These are phyloP conservation scores for Cronartium quercuum DNA, from an alignment of 1,284 basidiomycete genomes.

Conservation along the genomic window DNA sequence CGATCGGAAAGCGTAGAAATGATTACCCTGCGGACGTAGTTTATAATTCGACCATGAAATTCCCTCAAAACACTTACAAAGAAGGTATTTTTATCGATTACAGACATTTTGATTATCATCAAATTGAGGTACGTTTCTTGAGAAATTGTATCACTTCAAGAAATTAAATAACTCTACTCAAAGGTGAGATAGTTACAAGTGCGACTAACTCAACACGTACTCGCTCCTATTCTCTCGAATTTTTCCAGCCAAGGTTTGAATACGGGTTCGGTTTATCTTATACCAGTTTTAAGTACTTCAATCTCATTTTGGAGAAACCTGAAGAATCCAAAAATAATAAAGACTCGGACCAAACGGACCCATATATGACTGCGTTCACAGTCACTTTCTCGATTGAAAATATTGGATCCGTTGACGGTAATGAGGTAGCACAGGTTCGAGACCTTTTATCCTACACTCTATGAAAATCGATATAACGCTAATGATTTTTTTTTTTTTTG, in stretches of 20 bases:
- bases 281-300: slow-evolving; percentile 27
- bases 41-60: slow-evolving; percentile 12
- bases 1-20: slow-evolving; percentile 29
- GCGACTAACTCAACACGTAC: not conserved
- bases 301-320: not conserved
- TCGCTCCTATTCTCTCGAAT: not conserved
- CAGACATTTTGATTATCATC: slow-evolving; percentile 40
- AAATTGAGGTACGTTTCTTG: slow-evolving; percentile 34
- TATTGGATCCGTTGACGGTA: slow-evolving; percentile 6
- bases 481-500: not conserved
- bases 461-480: too few species aligned
- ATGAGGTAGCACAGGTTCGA: slow-evolving; percentile 33
- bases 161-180: not conserved
- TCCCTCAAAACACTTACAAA: slow-evolving; percentile 35
- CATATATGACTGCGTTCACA: not conserved
- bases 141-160: too few species aligned
- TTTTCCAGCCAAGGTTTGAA: slow-evolving; percentile 21
- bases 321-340: too few species aligned
- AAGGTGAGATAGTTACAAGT: not conserved
- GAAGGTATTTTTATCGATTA: slow-evolving; percentile 40
- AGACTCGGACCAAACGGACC: too few species aligned
- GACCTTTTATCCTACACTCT: not conserved
- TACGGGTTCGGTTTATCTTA: slow-evolving; percentile 37
- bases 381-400: slow-evolving; percentile 20
- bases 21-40: slow-evolving; percentile 33